These are phyloP conservation scores for Neurospora sp. DNA, from an alignment of 495 filamentous ascomycete species.

Conservation along the genomic window DNA sequence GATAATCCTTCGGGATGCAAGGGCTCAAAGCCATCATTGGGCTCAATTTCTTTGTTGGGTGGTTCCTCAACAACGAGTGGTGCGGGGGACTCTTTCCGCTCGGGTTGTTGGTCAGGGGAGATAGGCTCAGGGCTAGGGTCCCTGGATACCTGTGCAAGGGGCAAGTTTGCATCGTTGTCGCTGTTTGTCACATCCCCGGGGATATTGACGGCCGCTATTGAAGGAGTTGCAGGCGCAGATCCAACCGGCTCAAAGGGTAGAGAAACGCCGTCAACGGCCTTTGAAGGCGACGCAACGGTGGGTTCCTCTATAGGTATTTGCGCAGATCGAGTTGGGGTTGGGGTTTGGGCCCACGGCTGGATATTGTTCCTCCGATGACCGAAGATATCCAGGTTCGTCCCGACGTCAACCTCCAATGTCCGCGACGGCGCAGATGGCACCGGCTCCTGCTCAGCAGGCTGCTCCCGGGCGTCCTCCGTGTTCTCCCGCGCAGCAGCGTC, in stretches of 20 bases:
- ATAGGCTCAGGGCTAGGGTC: neutral
- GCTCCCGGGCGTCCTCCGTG: neutral
- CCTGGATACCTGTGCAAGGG: slow-evolving; percentile 12
- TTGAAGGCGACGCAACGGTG: neutral
- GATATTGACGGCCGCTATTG: neutral
- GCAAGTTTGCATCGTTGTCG: neutral
- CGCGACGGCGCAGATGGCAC: neutral
- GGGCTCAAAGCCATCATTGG: slow-evolving; percentile 3
- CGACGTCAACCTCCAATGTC: slow-evolving; percentile 18
- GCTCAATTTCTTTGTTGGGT: neutral
- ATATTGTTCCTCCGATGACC: slow-evolving; percentile 2
- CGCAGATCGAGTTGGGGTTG: neutral
- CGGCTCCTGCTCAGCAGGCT: neutral
- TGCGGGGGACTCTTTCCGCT: neutral
- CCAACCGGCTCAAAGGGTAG: neutral
- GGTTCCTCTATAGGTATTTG: neutral
- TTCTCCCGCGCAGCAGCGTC: neutral
- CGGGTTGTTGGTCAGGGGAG: neutral
- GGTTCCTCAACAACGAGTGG: neutral
- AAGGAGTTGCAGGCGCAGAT: neutral
- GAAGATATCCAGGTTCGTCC: slow-evolving; percentile 23
- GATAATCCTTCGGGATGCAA: slow-evolving; percentile 20
- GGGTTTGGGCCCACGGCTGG: neutral
- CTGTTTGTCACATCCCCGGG: neutral
- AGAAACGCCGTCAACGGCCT: neutral